Evolutionary conservation across 2,329 filamentous ascomycete genomes (phyloP), one percentile per base, ranked within the genome.

Genomic region (Talaromyces sp.): DNA sequence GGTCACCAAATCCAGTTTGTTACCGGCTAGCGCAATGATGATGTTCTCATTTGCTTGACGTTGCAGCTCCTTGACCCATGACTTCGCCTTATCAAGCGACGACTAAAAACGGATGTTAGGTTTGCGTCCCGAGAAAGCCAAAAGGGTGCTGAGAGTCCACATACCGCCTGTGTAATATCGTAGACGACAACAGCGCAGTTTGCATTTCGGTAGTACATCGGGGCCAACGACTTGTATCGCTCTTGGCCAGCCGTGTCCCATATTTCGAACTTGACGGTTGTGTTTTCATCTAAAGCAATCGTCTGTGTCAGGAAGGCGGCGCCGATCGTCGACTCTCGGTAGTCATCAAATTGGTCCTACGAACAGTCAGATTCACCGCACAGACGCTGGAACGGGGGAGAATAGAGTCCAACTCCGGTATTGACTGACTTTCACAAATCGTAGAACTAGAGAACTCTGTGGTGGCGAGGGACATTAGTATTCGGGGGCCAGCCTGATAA

Each of bases 41-140:
- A 99, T 99, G 79, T 98, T 98, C 79, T 99, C 95, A 81, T 98
- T 99, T 64, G 96, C 95, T 80, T 99, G 95, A 74, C 95, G 89
- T 78, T 99, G 95, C 59, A 99, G 87, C 76, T 99, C 95, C 81
- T 98, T 98, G 62, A 99, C 93, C 95, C 95, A 99, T 51, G 93
- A 90, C 79, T 99, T 99, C 69, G 96, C 96, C 83, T 99, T 99
- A 79, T 99, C 96, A 72, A 99, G 83, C 54, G 95, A 99, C 66
- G 93, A 86, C 95, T 99, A 60, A 21, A 55, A 60, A 8, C 31
- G 65, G 14, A 31, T 13, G 61, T 21, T 51, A 55, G 59, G n/a
- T 11, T 27, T 71, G 49, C 19, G 52, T 38, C 32, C 14, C 2
- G 55, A 41, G 19, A 51, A 26, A 27, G 38, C 41, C 35, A 63